Evolutionary conservation across 352 stramenopile species (phyloP), one percentile per base, ranked within the genome.

Genomic region (Achlya hypogyna): DNA sequence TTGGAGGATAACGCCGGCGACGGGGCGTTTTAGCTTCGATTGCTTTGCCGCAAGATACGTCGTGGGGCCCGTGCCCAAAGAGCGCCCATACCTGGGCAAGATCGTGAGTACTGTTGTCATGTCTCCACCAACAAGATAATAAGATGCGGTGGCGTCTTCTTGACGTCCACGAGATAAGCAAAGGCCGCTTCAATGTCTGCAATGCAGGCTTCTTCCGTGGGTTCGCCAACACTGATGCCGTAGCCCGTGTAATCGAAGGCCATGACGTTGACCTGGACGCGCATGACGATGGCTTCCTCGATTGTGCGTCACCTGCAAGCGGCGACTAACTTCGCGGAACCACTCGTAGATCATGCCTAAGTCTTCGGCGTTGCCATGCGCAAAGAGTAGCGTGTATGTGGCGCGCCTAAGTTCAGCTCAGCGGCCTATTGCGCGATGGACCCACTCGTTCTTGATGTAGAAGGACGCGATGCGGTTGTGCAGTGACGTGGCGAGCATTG

Each of bases 231-330:
- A 56, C 87, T 97, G 53, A 98, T 98, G 23, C 96, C 97, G 60
- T 99, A 99, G 0, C 97, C 97, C 18, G 95, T 97, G 76, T 99
- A 99, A 78, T 99, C 84, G 68, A 96, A 97, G 47, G 85, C 86
- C 74, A 96, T 84, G 34, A 97, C 77, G 56, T 97, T 95, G 27
- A 87, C 77, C 78, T 91, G 62, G 27, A n/a, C n/a, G n/a, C n/a
- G n/a, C n/a, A n/a, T n/a, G n/a, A n/a, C n/a, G n/a, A n/a, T 25
- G 9, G 6, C 4, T 4, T 60, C 5, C 52, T 8, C 32, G 4
- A 25, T 9, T 22, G 23, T 14, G n/a, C n/a, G n/a, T 58, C 62
- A 92, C 83, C 70, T 88, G 71, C 53, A 95, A 69, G 29, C 81
- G 78, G 18, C 87, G 77, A 38, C 87, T 79, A 35, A 98, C 74